Evolutionary conservation across 495 filamentous ascomycete genomes (phyloP), one percentile per base, ranked within the genome.

Genomic region (Aspergillus sparsus): DNA sequence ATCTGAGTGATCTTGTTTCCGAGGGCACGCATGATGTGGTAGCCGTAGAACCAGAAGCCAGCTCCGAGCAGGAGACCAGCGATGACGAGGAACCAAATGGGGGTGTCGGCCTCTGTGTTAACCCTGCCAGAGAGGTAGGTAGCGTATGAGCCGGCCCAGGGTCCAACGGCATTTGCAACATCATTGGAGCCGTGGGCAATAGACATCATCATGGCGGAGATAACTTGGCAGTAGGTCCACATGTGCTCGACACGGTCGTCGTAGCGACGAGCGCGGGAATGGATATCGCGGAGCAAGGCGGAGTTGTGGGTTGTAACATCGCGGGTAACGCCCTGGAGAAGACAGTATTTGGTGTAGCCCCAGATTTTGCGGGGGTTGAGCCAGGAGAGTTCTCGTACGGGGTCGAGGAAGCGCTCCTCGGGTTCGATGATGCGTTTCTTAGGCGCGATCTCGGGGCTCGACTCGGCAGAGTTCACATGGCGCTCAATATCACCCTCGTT

Each of bases 181-280:
- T 90, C 89, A 74, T 92, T 92, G 57, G 87, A 83, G 44, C 89
- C 89, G 71, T 92, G 89, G 0, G 87, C 83, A 60, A 92, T 89
- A 12, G 86, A 89, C 49, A 85, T 83, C 36, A 86, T 86, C 66
- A 82, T 81, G 54, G 89, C 89, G 5, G 85, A 87, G 46, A 87
- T 66, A 49, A 90, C 73, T 71, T 91, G 88, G 63, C 86, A 78
- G 77, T 86, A 90, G 13, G 85, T 85, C 74, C 84, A 90, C 15
- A 83, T 77, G 70, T 89, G 85, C 70, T 90, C 88, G 70, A 85
- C 83, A 62, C 82, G 79, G 76, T 90, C 88, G 72, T 88, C 83
- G 71, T 85, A 90, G 55, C 85, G 82, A 54, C 75, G 73, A 27
- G 84, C 86, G 32, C 81, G 81, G 50, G 85, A 83, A 65, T 87